Conservation (phyloP, 2,329 filamentous ascomycete species). For the Calonectria hawksworthii region DNA sequence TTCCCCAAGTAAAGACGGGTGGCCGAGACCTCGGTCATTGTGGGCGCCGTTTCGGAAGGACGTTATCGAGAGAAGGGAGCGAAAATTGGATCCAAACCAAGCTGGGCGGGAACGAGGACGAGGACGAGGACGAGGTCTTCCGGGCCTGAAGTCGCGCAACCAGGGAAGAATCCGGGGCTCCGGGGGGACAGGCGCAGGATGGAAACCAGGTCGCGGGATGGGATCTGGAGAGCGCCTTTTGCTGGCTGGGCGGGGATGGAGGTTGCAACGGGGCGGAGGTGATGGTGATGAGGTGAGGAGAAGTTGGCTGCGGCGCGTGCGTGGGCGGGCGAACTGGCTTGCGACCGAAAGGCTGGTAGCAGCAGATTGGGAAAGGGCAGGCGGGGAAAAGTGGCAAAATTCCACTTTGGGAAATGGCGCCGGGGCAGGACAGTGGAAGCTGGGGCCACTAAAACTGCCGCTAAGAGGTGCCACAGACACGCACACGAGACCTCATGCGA, state of each 20-base stretch:
- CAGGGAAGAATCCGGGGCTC: constrained; percentile 37
- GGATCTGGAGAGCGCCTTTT: constrained; percentile 33
- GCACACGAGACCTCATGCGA: constrained; percentile 11
- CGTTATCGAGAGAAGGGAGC: constrained; percentile 28
- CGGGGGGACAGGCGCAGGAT: constrained; percentile 41
- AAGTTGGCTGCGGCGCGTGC: constrained; percentile 39
- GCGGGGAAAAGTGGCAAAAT: constrained; percentile 48
- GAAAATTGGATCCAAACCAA: constrained; percentile 34
- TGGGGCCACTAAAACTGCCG: constrained; percentile 11
- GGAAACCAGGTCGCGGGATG: constrained; percentile 35
- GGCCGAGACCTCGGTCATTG: constrained; percentile 89
- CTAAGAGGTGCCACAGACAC: constrained; percentile 6
- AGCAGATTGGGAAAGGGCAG: constrained; percentile 29
- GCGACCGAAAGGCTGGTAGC: constrained; percentile 46
- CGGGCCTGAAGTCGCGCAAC: constrained; percentile 24
- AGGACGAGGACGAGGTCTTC: constrained; percentile 23
- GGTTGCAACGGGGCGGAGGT: constrained; percentile 23
- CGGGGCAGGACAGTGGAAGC: constrained; percentile 12
- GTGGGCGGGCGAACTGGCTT: constrained; percentile 31
- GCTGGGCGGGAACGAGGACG: background rate
- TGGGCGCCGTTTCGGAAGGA: constrained; percentile 49
- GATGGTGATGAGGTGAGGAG: constrained; percentile 42
- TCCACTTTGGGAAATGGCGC: constrained; percentile 41
- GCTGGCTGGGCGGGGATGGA: constrained; percentile 28
- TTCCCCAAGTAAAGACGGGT: constrained; percentile 98